Evolutionary conservation across 1,284 basidiomycete species (phyloP).

Genomic region (Ustanciosporium gigantosporum): DNA sequence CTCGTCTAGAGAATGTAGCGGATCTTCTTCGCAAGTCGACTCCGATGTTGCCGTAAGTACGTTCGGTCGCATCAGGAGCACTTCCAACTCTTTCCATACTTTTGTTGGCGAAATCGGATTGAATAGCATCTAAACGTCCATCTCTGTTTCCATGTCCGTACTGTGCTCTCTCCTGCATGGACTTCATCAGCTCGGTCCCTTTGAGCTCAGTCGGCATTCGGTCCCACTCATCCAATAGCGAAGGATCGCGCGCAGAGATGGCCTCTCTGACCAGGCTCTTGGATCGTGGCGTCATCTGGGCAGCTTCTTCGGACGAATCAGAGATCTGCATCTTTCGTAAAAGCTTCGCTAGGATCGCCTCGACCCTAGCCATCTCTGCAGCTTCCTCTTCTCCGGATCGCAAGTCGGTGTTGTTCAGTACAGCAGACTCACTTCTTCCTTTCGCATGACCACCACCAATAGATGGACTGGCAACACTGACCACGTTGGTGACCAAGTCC

Average conservation of each 20-base stretch:
- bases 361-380: conserved; percentile 28
- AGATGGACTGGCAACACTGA: too few relatives aligned
- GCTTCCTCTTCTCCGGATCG: conserved; percentile 7
- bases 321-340: conserved; percentile 29
- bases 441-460: not conserved
- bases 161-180: conserved; percentile 28
- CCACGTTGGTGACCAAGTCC: conserved; percentile 38
- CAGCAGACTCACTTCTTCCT: not conserved
- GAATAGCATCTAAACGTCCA: conserved; percentile 31
- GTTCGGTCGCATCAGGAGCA: conserved; percentile 4
- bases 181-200: conserved; percentile 26
- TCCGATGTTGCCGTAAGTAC: conserved; percentile 4
- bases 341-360: conserved; percentile 30
- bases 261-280: conserved; percentile 17
- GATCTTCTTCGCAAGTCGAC: conserved; percentile 13
- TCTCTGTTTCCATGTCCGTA: conserved; percentile 25
- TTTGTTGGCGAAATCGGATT: conserved; percentile 5
- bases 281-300: conserved; percentile 15
- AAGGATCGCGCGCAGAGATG: conserved; percentile 8
- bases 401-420: too few relatives aligned
- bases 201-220: conserved; percentile 26
- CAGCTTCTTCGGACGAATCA: conserved; percentile 4
- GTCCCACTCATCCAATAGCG: conserved; percentile 22
- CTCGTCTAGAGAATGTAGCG: conserved; percentile 11
- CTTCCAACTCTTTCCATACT: conserved; percentile 15